Conservation (phyloP, 331 rosid species). For the Quercus lobata region DNA sequence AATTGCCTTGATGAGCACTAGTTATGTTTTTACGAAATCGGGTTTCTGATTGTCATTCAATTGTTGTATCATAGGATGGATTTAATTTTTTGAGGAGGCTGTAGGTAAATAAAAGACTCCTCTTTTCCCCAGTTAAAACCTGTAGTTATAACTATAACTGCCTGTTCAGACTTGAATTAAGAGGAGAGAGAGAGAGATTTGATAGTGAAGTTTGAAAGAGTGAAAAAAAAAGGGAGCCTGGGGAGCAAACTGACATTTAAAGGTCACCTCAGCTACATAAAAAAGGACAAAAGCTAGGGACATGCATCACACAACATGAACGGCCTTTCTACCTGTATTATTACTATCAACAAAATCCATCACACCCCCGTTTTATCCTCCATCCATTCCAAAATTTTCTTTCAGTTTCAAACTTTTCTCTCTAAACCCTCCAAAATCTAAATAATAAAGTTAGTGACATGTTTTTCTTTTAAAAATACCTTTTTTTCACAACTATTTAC, state of each 20-base stretch:
- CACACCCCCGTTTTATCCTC: not conserved
- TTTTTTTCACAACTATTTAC: too few species aligned
- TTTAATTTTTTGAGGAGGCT: not conserved
- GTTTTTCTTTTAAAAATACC: too few species aligned
- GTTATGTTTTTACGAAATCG: not conserved
- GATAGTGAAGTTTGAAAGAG: constrained; percentile 27
- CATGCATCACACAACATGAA: constrained; percentile 7
- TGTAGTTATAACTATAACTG: constrained; percentile 40
- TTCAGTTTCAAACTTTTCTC: constrained; percentile 1
- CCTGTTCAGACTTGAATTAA: constrained; percentile 26
- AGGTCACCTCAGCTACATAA: constrained; percentile 48
- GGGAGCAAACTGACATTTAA: constrained; percentile 27
- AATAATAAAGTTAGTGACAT: too few species aligned
- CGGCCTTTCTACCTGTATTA: not conserved
- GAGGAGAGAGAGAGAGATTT: constrained; percentile 1
- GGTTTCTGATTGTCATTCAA: not conserved
- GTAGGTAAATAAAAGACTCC: too few species aligned
- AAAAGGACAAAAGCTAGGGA: constrained; percentile 3
- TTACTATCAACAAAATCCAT: not conserved
- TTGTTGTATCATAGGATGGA: not conserved
- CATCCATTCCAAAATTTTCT: not conserved
- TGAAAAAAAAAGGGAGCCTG: constrained; percentile 5
- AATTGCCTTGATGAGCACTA: not conserved
- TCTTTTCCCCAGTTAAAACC: constrained; percentile 5
- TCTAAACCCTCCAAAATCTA: constrained; percentile 7